Conservation (phyloP, 306 rosid genomes). For the Aeschynomene evenia region DNA sequence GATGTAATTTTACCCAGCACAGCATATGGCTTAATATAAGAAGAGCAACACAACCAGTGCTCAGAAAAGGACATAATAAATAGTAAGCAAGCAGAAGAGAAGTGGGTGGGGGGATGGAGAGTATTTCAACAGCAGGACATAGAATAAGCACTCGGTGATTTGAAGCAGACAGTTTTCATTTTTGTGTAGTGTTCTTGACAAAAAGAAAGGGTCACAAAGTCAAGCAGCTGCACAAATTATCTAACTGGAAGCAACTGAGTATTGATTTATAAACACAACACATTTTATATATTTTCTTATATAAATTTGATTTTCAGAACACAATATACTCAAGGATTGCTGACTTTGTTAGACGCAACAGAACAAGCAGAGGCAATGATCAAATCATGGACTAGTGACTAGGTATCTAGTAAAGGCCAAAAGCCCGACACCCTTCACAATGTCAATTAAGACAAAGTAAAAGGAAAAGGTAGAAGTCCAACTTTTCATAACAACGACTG, state of each 20-base stretch:
- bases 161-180: background rate
- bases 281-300: background rate
- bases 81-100: background rate
- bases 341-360: background rate
- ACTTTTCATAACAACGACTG: background rate
- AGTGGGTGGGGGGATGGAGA: background rate
- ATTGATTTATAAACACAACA: background rate
- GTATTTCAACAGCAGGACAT: background rate
- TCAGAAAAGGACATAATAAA: constrained; percentile 8
- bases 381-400: constrained; percentile 16
- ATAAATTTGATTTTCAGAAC: background rate
- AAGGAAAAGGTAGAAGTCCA: background rate
- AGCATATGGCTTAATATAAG: background rate
- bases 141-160: background rate
- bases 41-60: background rate
- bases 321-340: background rate
- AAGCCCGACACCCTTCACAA: background rate
- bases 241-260: background rate
- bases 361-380: background rate
- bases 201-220: background rate
- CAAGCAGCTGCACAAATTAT: constrained; percentile 10
- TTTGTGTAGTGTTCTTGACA: background rate
- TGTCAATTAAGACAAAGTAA: background rate
- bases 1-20: background rate
- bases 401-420: constrained; percentile 17